Conservation (phyloP, 345 rosid species). For the Brassica incana region DNA sequence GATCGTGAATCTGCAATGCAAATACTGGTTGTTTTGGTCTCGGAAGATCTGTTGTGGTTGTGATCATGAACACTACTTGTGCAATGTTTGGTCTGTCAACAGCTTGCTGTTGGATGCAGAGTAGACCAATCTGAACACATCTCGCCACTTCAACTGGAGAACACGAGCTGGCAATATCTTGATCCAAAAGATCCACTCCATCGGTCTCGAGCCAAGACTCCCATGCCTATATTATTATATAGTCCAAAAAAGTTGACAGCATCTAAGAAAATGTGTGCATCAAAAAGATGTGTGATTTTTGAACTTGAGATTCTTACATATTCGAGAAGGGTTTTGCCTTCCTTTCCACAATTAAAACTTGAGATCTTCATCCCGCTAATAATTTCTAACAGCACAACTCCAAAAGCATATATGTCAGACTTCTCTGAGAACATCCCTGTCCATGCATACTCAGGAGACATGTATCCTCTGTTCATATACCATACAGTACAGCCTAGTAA, state of each 20-base stretch:
- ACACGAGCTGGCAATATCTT: constrained; percentile 8
- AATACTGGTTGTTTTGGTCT: constrained; percentile 23
- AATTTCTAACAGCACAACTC: constrained; percentile 60
- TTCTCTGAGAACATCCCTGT: constrained; percentile 56
- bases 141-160: not conserved
- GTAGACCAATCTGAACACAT: constrained; percentile 29
- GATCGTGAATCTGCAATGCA: not conserved
- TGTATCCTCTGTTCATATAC: constrained; percentile 54
- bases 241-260: too few relatives aligned
- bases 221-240: constrained; percentile 17
- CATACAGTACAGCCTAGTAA: not conserved
- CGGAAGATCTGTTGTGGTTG: constrained; percentile 21
- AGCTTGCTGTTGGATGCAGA: constrained; percentile 24
- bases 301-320: not conserved
- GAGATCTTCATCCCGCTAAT: constrained; percentile 48
- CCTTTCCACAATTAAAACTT: constrained; percentile 14
- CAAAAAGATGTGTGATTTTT: not conserved
- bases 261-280: not conserved
- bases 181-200: constrained; percentile 21
- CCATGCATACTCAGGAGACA: constrained; percentile 76
- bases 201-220: constrained; percentile 17
- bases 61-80: constrained; percentile 24
- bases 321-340: constrained; percentile 23
- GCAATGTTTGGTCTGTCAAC: constrained; percentile 30
- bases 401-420: constrained; percentile 64